Base-by-base conservation (phyloP, 768 basidiomycete species). In the Tremella fuciformis region DNA sequence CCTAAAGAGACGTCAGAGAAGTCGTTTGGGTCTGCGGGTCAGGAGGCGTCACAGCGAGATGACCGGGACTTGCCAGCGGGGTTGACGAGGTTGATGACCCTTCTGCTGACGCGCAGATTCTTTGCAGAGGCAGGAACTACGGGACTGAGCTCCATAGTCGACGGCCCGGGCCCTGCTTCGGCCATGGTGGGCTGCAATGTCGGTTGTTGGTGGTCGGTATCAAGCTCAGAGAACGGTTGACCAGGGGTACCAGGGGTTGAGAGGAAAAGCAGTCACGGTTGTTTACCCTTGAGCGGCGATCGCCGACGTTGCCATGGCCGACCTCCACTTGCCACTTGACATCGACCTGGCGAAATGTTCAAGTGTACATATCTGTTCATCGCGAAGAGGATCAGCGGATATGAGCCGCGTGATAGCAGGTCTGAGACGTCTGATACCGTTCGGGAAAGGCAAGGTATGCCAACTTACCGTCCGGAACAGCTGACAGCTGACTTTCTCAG, bases 81-180 rank as follows among this genome's bases (percentile, higher is more conserved):
- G 39, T 69, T 66, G 53, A 67, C 65, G 16, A 70, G 52, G 21
- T 67, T 68, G 55, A 73, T 58, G 6, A 67, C 58, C 26, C 65
- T 50, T 29, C 58, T 61, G 52, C 65, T 64, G 21, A 70, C 52
- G 16, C 63, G 53, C 16, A 52, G 51, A 13, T 57, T 51, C 34
- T 38, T 53, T 7, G 63, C 67, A 38, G 59, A 40, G 0, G 52
- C 34, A 11, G 67, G 67, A 8, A 69, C 62, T 18, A 66, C 53
- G 2, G 55, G 58, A 8, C 46, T 40, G 1, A 57, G 57, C 4
- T 59, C 66, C 60, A 63, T 63, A 8, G 49, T 63, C 21, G 63
- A 67, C 40, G 65, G 63, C 25, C 67, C 67, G 8, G 64, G 62
- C 1, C 64, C 64, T 38, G 56, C 64, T 50, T 44, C 50, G 16